Evolutionary conservation across 2,329 filamentous ascomycete species (phyloP).

Genomic region (Claviceps digitariae): DNA sequence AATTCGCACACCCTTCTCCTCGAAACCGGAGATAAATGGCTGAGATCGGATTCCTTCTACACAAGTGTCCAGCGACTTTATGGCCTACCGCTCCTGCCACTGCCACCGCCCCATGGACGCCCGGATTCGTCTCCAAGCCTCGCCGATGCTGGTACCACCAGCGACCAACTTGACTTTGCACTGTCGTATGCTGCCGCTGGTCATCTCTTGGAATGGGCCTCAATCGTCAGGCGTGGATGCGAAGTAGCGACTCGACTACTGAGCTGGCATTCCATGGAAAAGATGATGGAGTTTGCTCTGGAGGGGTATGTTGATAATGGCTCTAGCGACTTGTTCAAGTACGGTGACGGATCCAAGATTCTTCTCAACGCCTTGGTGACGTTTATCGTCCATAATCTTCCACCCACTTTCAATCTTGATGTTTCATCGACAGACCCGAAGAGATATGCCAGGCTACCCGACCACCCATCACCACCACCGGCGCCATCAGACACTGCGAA

Average conservation of each 20-base stretch:
- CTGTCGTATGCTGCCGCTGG: slow-evolving; percentile 54
- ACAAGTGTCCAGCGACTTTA: slow-evolving; percentile 45
- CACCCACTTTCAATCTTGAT: slow-evolving; percentile 46
- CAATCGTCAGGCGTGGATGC: slow-evolving; percentile 43
- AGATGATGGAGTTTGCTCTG: slow-evolving; percentile 45
- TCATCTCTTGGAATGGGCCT: slow-evolving; percentile 39
- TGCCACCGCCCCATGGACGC: slow-evolving; percentile 16
- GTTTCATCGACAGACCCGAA: slow-evolving; percentile 22
- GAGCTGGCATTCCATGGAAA: slow-evolving; percentile 49
- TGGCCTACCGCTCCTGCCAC: slow-evolving; percentile 33
- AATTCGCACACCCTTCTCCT: slow-evolving; percentile 23
- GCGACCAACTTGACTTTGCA: slow-evolving; percentile 38
- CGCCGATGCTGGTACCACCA: slow-evolving; percentile 23
- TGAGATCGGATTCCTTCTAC: slow-evolving; percentile 43
- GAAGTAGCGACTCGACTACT: slow-evolving; percentile 44
- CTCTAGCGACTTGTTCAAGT: slow-evolving; percentile 31
- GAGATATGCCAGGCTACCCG: slow-evolving; percentile 27
- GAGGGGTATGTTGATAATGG: slow-evolving; percentile 21
- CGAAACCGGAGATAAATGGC: slow-evolving; percentile 36
- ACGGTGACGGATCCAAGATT: slow-evolving; percentile 37
- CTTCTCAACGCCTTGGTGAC: slow-evolving; percentile 42
- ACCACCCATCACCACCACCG: slow-evolving; percentile 9
- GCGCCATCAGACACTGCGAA: slow-evolving; percentile 7
- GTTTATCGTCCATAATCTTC: slow-evolving; percentile 48
- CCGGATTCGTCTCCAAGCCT: slow-evolving; percentile 16